phyloP scores from a whole-genome alignment of 345 rosid genomes.

The Iberis pinnata region DNA sequence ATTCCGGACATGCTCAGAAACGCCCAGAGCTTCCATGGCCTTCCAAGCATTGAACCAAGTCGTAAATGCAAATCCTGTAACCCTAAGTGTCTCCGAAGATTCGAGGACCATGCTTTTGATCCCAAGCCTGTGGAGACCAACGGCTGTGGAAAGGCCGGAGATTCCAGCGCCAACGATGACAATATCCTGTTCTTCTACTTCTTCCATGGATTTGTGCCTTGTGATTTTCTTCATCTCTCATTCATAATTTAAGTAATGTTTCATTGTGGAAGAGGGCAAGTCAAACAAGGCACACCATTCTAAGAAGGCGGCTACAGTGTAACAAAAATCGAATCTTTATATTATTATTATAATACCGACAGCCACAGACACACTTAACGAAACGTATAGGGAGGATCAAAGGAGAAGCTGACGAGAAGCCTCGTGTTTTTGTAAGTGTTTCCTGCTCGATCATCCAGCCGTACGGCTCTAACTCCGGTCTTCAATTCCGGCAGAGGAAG shows the following conservation, averaged over 20 bases:
- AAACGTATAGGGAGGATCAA: constrained; percentile 24
- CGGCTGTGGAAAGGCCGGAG: constrained; percentile 54
- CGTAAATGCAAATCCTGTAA: constrained; percentile 45
- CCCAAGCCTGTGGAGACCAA: constrained; percentile 72
- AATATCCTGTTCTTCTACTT: constrained; percentile 28
- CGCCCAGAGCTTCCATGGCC: constrained; percentile 58
- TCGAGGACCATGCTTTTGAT: constrained; percentile 60
- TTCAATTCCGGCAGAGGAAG: constrained; percentile 58
- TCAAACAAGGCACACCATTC: constrained; percentile 26
- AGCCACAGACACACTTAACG: too few species aligned
- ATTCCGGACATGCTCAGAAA: constrained; percentile 41
- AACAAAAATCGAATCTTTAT: background rate
- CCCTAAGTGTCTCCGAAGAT: constrained; percentile 49
- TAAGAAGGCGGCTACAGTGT: constrained; percentile 7
- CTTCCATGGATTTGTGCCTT: constrained; percentile 21
- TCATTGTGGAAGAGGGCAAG: constrained; percentile 11
- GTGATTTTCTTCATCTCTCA: background rate
- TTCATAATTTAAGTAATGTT: background rate
- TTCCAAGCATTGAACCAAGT: constrained; percentile 65
- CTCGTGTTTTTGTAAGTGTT: constrained; percentile 42
- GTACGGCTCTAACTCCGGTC: constrained; percentile 60
- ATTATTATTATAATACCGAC: too few species aligned
- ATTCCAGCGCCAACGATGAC: constrained; percentile 64
- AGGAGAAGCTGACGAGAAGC: constrained; percentile 37
- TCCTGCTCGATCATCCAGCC: constrained; percentile 51